These are phyloP conservation scores for Nakazawaea ambrosiae DNA, from an alignment of 805 yeast species.

Conservation along the genomic window DNA sequence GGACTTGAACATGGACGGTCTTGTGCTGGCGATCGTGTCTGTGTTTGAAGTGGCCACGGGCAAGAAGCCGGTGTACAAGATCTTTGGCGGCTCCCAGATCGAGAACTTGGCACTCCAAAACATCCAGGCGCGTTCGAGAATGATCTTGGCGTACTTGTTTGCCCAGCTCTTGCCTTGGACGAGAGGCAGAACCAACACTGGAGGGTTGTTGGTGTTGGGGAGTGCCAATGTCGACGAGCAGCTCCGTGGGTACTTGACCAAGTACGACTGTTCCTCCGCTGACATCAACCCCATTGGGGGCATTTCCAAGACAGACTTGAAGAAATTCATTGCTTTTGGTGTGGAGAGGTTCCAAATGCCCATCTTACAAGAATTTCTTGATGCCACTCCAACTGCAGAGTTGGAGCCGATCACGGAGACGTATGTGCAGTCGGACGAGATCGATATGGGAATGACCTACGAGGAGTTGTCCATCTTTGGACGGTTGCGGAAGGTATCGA, in stretches of 20 bases:
- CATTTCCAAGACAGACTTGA: slow-evolving; percentile 89
- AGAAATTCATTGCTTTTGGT: slow-evolving; percentile 80
- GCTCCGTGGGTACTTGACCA: slow-evolving; percentile 89
- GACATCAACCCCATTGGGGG: slow-evolving; percentile 99
- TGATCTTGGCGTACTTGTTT: slow-evolving; percentile 90
- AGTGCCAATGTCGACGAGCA: slow-evolving; percentile 98
- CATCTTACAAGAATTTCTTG: slow-evolving; percentile 66
- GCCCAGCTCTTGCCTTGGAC: slow-evolving; percentile 97
- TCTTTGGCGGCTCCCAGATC: slow-evolving; percentile 87
- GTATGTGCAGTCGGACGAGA: slow-evolving; percentile 94
- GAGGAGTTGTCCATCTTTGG: slow-evolving; percentile 92
- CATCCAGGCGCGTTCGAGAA: slow-evolving; percentile 91
- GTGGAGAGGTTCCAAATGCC: slow-evolving; percentile 64
- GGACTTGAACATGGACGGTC: slow-evolving; percentile 84
- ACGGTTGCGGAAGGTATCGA: slow-evolving; percentile 79
- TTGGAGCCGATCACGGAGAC: slow-evolving; percentile 90
- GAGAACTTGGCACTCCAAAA: slow-evolving; percentile 95
- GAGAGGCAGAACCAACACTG: slow-evolving; percentile 56
- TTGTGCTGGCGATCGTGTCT: slow-evolving; percentile 65
- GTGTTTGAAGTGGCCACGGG: slow-evolving; percentile 90
- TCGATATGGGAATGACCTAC: slow-evolving; percentile 97
- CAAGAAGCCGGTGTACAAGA: slow-evolving; percentile 77
- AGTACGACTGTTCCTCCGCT: slow-evolving; percentile 95
- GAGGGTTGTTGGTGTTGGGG: slow-evolving; percentile 86
- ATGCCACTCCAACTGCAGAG: slow-evolving; percentile 97